Percentiles rank a stretch among this genome's conserved stretches.
Conservation (phyloP, 2,329 filamentous ascomycete species). For the Rugonectria rugulosa region DNA sequence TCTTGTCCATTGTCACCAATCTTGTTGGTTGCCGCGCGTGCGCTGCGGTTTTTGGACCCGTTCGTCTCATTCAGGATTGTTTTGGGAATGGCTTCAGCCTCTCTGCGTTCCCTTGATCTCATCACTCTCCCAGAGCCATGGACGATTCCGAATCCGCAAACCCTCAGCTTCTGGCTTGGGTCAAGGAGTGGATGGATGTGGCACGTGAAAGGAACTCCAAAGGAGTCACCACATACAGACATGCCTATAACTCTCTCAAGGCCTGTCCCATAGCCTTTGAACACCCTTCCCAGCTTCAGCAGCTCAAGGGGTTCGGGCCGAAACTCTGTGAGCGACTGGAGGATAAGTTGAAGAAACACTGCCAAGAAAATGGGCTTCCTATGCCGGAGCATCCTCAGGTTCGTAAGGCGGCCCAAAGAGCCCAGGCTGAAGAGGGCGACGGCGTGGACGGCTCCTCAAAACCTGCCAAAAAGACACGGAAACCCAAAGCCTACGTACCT, state of each 20-base stretch:
- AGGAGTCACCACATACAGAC: constrained; percentile 74
- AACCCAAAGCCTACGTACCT: constrained; percentile 75
- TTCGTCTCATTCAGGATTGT: background rate
- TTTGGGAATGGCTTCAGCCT: background rate
- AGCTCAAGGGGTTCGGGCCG: constrained; percentile 76
- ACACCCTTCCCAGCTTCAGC: constrained; percentile 76
- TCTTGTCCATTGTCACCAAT: no score
- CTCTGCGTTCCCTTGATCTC: background rate
- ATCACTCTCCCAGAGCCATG: constrained; percentile 32
- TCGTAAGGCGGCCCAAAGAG: constrained; percentile 47
- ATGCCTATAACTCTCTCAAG: constrained; percentile 79
- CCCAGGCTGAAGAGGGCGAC: constrained; percentile 45
- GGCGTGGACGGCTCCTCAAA: constrained; percentile 44
- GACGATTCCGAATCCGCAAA: constrained; percentile 65
- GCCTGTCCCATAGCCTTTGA: constrained; percentile 74
- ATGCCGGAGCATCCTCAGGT: constrained; percentile 67
- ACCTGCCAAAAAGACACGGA: constrained; percentile 65
- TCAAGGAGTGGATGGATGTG: constrained; percentile 78
- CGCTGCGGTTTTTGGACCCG: background rate
- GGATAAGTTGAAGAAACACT: constrained; percentile 66
- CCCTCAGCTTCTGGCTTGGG: constrained; percentile 74
- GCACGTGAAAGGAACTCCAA: constrained; percentile 75
- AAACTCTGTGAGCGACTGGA: constrained; percentile 76
- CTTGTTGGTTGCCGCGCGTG: background rate
- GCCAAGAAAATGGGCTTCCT: constrained; percentile 70